Evolutionary conservation across 495 filamentous ascomycete genomes (phyloP), one percentile per base, ranked within the genome.

Genomic region (Penicillium silybi): DNA sequence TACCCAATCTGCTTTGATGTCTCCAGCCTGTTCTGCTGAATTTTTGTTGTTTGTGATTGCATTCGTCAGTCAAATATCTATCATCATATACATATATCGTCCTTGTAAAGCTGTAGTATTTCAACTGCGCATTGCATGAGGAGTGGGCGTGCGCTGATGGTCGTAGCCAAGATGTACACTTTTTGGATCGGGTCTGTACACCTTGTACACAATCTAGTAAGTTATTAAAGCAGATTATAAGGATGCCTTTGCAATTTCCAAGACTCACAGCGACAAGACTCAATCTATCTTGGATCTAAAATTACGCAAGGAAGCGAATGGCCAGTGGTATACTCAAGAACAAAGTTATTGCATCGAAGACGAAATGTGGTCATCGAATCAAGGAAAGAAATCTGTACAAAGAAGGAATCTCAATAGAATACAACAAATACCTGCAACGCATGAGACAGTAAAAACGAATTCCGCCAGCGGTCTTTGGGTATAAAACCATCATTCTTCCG

Each of bases 1-100:
- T 71, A 71, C 69, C 68, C 68, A 61, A 38, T 58, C 52, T 53
- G 54, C 43, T 57, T 59, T 57, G 46, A 56, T 50, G 41, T 56
- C 17, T 44, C 55, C 40, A 39, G 42, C 48, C 42, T 22, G 34
- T 32, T 43, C 18, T 41, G 32, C 32, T 45, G 20, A 40, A 44
- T 16, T 18, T 44, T 56, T 5, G 13, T 44, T 15, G 32, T 51
- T 44, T 23, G 18, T 39, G 37, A 39, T 39, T 39, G 18, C 37
- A 9, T 18, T n/a, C 18, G 37, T 39, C 29, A 32, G 29, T 32
- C 9, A 13, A 32, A 32, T 32, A 11, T 32, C n/a, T 15, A 32
- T 32, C 29, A 32, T 32, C 29, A 13, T 13, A 32, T 32, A 10
- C 29, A 32, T 10, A 10, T 32, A 32, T 32, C 29, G 2, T 13